phyloP scores from a whole-genome alignment of 805 yeast genomes.

The Saturnispora sekii region DNA sequence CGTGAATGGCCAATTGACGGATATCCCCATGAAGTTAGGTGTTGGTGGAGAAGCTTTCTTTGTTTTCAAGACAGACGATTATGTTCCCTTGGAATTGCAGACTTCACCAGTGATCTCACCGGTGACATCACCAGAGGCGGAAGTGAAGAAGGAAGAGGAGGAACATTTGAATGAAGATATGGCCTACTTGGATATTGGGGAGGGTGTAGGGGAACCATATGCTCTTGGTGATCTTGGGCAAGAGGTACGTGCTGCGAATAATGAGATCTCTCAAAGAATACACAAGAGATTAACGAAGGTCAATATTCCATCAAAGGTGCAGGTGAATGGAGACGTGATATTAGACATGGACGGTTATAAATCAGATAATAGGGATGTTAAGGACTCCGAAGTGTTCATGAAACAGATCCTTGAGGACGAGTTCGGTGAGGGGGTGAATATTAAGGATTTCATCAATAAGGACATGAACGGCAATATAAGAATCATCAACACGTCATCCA shows the following conservation, averaged over 20 bases:
- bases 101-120: conserved; percentile 82
- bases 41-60: conserved; percentile 98
- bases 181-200: conserved; percentile 40
- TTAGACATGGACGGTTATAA: conserved; percentile 95
- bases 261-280: neutral
- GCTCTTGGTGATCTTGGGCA: too few relatives aligned
- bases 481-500: conserved; percentile 25
- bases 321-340: conserved; percentile 80
- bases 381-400: conserved; percentile 66
- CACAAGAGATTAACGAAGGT: neutral
- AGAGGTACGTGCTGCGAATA: conserved; percentile 1
- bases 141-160: conserved; percentile 9
- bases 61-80: conserved; percentile 76
- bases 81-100: conserved; percentile 67
- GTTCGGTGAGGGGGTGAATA: conserved; percentile 44
- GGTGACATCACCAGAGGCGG: conserved; percentile 34
- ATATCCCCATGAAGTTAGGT: conserved; percentile 90
- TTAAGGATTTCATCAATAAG: conserved; percentile 37
- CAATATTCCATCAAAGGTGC: conserved; percentile 72
- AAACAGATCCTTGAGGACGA: conserved; percentile 70
- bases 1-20: conserved; percentile 73
- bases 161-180: conserved; percentile 32
- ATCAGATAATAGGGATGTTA: conserved; percentile 68
- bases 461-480: conserved; percentile 63
- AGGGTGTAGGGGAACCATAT: conserved; percentile 16